Base-by-base conservation (phyloP, 202 grass and related monocot genomes). In the Setaria italica region DNA sequence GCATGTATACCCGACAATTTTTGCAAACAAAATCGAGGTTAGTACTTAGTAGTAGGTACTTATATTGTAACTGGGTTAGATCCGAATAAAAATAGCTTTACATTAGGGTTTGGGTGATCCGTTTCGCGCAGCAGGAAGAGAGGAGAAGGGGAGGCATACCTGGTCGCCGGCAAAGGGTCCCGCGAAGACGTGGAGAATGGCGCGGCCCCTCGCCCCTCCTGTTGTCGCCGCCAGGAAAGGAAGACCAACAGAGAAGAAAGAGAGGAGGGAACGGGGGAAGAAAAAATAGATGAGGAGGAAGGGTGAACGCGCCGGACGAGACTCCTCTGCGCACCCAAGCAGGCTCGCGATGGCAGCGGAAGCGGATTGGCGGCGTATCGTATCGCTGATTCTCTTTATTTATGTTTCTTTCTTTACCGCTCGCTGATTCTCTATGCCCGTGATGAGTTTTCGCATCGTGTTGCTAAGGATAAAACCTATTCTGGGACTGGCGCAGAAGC, bases 61-160 rank as follows among this genome's bases (percentile, higher is more conserved):
- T 58, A 7, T 58, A 58, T 3, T 58, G 55, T 21, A 21, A 58
- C 20, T 25, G n/a, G 57, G n/a, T 25, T 2, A 59, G 57, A 59
- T 59, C 20, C 58, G 58, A 29, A 29, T 4, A 60, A 9, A 60
- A 4, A 60, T 11, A 29, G 21, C 15, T 73, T 73, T 50, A 9
- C 70, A 50, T 51, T 73, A 73, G 70, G 70, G 47, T 51, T 72
- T 48, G 69, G 43, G 69, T 48, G 45, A 45, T 32, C 69, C 43
- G 45, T 29, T 30, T 49, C 45, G 45, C n/a, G 30, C 45, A 72
- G 21, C 11, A 30, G 45, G 21, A 72, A 72, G 5, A 2, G 69
- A 49, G 1, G 21, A 32, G n/a, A 72, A 9, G 45, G 43, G 43
- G 11, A 11, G 67, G 42, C 42, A 21, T 72, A 72, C 69, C 69